Base-by-base conservation (phyloP, 345 rosid species). In the Jatropha curcas region DNA sequence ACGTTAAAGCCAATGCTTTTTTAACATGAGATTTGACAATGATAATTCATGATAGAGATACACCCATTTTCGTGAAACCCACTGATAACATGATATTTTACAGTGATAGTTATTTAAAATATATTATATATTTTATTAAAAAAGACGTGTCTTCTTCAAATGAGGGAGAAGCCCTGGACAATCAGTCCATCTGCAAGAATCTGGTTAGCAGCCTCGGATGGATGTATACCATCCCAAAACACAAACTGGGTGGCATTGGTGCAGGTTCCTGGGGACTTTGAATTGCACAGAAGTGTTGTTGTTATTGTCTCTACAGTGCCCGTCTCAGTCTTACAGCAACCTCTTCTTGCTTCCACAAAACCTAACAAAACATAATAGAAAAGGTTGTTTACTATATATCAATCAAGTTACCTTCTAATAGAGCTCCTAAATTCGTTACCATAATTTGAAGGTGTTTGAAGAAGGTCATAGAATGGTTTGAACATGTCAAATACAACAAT, bases 141-240 rank as follows among this genome's bases (percentile, higher is more conserved):
- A n/a, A n/a, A n/a, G n/a, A n/a, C n/a, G n/a, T n/a, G n/a, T n/a
- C n/a, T n/a, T 60, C 27, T 22, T 77, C 75, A 84, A 31, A 86
- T 7, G 50, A 95, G 97, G 75, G 92, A 45, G 67, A 91, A n/a
- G 31, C 99, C 99, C 67, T 83, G 86, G 56, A 70, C 66, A 48
- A 93, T 68, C 79, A 95, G 74, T 11, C 90, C 70, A 79, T 77
- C 86, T 24, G 97, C 91, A 58, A 96, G 93, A 68, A 93, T 80
- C 75, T 93, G 83, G 76, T 96, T 93, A 37, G 97, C 91, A 62
- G 97, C 98, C 81, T 96, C 77, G 52, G 98, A 89, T 22, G 98
- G 98, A 79, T 95, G 99, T 41, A 93, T 91, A 76, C 93, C 83
- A 81, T 95, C 98, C 89, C 92, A 95, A 72, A 95, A 95, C 81